Conservation (phyloP, 1,139 yeast species). For the Casaregolazyma suthepensis region DNA sequence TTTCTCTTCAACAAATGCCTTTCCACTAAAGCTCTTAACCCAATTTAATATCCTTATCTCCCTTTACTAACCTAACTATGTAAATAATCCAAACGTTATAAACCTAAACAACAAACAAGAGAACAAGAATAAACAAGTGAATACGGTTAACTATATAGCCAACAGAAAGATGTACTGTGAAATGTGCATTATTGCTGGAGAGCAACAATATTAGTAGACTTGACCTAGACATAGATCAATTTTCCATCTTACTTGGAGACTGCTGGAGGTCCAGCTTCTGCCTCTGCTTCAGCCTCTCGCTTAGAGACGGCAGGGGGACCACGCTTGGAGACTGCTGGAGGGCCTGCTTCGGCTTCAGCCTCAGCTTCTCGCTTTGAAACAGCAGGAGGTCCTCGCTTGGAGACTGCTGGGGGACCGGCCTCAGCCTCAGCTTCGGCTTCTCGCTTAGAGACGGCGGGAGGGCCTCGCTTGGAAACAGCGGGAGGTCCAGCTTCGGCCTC, state of each 20-base stretch:
- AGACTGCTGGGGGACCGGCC: not conserved
- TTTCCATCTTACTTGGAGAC: not conserved
- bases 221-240: not conserved
- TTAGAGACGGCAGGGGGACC: not conserved
- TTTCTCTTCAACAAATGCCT: not conserved
- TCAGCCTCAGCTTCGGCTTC: not conserved
- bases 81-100: not conserved
- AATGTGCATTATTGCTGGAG: not conserved
- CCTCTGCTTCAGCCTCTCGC: not conserved
- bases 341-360: not conserved
- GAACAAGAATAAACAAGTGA: not conserved
- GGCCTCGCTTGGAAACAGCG: not conserved
- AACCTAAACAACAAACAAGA: not conserved
- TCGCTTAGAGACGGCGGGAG: not conserved
- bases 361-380: not conserved
- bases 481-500: not conserved
- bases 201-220: not conserved
- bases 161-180: not conserved
- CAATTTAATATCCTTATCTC: not conserved
- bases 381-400: not conserved
- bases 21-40: not conserved
- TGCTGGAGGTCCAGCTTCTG: not conserved
- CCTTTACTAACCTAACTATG: not conserved
- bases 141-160: not conserved
- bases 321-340: not conserved